phyloP scores from a whole-genome alignment of 768 basidiomycete genomes.

The Phlegmacium glaucopus region DNA sequence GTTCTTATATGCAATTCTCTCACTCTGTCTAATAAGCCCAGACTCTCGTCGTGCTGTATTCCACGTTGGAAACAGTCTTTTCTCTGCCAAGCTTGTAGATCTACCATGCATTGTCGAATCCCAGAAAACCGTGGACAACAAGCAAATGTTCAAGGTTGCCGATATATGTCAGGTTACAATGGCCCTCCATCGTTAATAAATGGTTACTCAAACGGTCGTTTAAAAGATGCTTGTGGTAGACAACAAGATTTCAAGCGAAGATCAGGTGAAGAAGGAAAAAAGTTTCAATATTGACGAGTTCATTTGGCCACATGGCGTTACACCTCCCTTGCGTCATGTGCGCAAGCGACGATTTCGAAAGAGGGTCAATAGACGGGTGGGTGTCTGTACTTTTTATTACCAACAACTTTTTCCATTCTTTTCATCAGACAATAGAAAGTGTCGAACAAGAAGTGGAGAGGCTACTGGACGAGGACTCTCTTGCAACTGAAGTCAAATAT shows the following conservation, averaged over 20 bases:
- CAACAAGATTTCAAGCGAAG: constrained; percentile 68
- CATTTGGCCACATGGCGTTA: constrained; percentile 96
- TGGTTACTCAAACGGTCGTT: constrained; percentile 12
- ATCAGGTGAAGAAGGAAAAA: constrained; percentile 55
- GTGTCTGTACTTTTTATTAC: constrained; percentile 16
- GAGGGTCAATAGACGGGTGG: constrained; percentile 76
- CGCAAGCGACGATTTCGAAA: constrained; percentile 92
- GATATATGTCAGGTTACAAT: constrained; percentile 89
- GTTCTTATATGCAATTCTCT: not conserved
- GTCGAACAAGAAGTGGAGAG: constrained; percentile 93
- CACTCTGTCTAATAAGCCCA: constrained; percentile 25
- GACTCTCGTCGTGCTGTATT: constrained; percentile 91
- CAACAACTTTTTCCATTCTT: too few species aligned
- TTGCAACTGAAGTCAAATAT: constrained; percentile 74
- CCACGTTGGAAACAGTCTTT: constrained; percentile 76
- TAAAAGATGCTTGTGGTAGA: constrained; percentile 89
- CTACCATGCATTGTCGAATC: constrained; percentile 91
- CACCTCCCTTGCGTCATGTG: constrained; percentile 87
- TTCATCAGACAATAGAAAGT: constrained; percentile 80
- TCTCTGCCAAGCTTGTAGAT: constrained; percentile 93
- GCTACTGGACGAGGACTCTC: constrained; percentile 73
- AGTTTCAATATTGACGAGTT: constrained; percentile 92
- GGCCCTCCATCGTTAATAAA: constrained; percentile 5
- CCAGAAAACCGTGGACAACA: constrained; percentile 94
- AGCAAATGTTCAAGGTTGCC: constrained; percentile 98